Evolutionary conservation across 2,329 filamentous ascomycete species (phyloP).

Genomic region (Neonectria sp.): DNA sequence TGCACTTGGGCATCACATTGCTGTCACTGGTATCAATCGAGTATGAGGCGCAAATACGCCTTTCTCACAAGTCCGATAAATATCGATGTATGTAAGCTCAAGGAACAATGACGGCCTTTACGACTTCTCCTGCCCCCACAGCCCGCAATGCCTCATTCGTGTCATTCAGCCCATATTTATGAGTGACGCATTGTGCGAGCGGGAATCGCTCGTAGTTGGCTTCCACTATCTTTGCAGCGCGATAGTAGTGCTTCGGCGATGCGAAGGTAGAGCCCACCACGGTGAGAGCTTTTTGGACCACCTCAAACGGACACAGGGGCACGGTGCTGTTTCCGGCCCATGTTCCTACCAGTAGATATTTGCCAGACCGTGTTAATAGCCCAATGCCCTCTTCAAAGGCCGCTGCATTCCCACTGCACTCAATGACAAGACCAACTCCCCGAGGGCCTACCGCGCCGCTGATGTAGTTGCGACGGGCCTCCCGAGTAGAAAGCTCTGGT

Average conservation of each 20-base stretch:
- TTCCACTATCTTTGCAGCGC: constrained; percentile 12
- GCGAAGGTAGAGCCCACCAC: constrained; percentile 16
- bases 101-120: constrained; percentile 13
- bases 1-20: constrained; percentile 2
- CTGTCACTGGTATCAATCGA: neutral
- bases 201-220: constrained; percentile 14
- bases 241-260: constrained; percentile 17
- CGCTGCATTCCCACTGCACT: constrained; percentile 15
- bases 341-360: constrained; percentile 17
- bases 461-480: constrained; percentile 5
- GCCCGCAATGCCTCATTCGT: constrained; percentile 4
- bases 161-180: constrained; percentile 10
- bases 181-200: constrained; percentile 8
- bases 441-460: neutral
- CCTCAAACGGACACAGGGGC: constrained; percentile 15
- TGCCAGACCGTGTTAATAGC: constrained; percentile 5
- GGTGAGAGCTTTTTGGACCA: constrained; percentile 10
- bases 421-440: constrained; percentile 14
- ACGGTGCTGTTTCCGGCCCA: constrained; percentile 15
- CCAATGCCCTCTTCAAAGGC: constrained; percentile 13
- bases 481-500: constrained; percentile 10
- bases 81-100: neutral
- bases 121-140: constrained; percentile 9
- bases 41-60: neutral
- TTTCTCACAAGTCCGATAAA: no score